phyloP scores from a whole-genome alignment of 2,329 filamentous ascomycete species.

The Aspergillus sp. region DNA sequence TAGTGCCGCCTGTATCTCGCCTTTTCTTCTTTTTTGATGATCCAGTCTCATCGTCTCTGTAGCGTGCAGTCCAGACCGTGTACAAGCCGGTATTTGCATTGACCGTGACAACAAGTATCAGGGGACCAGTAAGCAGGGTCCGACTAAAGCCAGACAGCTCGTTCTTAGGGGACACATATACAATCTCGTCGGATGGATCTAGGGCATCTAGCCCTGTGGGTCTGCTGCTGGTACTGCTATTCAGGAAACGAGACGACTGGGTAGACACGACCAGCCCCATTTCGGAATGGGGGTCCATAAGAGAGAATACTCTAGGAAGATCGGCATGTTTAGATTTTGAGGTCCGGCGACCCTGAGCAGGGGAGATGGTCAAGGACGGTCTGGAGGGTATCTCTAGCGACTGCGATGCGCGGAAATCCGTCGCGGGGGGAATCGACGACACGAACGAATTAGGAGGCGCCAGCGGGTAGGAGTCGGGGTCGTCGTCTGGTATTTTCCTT shows the following conservation, averaged over 20 bases:
- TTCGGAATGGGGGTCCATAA: constrained; percentile 79
- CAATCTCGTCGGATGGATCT: constrained; percentile 67
- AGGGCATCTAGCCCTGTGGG: constrained; percentile 47
- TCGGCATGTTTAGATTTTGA: constrained; percentile 47
- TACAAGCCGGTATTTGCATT: constrained; percentile 69
- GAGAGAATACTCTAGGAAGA: constrained; percentile 59
- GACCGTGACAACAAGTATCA: constrained; percentile 70
- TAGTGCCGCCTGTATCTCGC: constrained; percentile 51
- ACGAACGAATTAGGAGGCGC: constrained; percentile 79
- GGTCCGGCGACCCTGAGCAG: constrained; percentile 47
- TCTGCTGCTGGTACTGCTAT: constrained; percentile 17
- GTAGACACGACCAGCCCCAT: constrained; percentile 68
- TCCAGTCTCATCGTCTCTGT: constrained; percentile 57
- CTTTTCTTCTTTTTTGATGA: constrained; percentile 36
- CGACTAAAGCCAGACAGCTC: constrained; percentile 21
- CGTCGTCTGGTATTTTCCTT: constrained; percentile 51
- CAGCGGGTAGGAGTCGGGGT: constrained; percentile 23
- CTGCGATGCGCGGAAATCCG: constrained; percentile 24
- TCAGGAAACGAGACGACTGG: constrained; percentile 24
- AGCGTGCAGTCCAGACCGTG: constrained; percentile 75
- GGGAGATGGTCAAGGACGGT: constrained; percentile 42
- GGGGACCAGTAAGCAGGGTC: constrained; percentile 36
- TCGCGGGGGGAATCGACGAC: constrained; percentile 51
- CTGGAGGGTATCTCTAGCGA: constrained; percentile 28
- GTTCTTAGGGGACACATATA: constrained; percentile 69